Base-by-base conservation (phyloP, 73 alveolate genomes). In the Blepharisma stoltei region DNA sequence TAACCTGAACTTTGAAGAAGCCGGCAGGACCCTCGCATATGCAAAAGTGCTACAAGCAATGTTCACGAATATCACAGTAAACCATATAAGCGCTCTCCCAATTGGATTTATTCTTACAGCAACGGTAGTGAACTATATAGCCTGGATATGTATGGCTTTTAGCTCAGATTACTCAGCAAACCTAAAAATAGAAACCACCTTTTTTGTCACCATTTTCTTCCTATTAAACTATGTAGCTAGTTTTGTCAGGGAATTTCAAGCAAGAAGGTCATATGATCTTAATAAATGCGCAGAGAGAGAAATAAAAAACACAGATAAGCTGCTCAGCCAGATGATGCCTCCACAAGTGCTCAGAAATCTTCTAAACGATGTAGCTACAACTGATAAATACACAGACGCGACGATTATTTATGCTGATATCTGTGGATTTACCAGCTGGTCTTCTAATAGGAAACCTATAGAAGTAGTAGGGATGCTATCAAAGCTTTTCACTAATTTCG, bases 331-430 rank as follows among this genome's bases (percentile, higher is more conserved):
- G 5, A 11, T 69, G 25, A 69, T 69, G 32, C 79, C 79, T 7
- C 23, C 79, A 14, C 79, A 69, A 18, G 79, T 69, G 14, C 45
- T 69, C 11, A 69, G 60, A 54, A 90, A 92, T 66, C 88, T 87
- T 81, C 85, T 86, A 67, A 87, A 92, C 80, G 93, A 91, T 80
- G 89, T 92, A 8, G 93, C 93, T 6, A 83, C 90, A 54, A 90
- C 90, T 8, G 99, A 96, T 73, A 89, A 88, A 9, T 79, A 90
- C 32, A 95, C 85, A n/a, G 94, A 87, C 70, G 99, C 91, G 27
- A 95, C 99, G 14, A 76, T 96, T 70, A 88, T 96, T 23, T 96
- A 90, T 67, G 97, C 99, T 53, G 99, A 96, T 88, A 92, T 92
- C 8, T 90, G 90, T 9, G 81, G 92, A 6, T 92, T 87, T 50